Evolutionary conservation across 306 rosid species (phyloP).

Genomic region (Lagenaria siceraria): DNA sequence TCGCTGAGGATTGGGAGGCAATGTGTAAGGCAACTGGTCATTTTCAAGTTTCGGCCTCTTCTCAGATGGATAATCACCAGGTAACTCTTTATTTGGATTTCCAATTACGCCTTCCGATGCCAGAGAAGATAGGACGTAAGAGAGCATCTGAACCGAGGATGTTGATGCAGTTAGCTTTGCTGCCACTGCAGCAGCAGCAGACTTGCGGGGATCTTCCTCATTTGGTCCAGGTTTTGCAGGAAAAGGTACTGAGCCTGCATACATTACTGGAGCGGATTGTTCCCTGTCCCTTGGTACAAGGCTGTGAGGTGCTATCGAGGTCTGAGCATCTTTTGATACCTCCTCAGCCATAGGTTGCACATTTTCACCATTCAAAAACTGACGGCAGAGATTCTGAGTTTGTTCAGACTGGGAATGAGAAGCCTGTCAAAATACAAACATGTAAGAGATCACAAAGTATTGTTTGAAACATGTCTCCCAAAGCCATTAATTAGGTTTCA

Average conservation of each 20-base stretch:
- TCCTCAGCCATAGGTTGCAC: slow-evolving; percentile 36
- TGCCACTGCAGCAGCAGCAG: slow-evolving; percentile 99
- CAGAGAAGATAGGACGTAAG: slow-evolving; percentile 82
- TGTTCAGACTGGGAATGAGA: slow-evolving; percentile 74
- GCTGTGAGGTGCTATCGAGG: slow-evolving; percentile 43
- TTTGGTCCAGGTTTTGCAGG: slow-evolving; percentile 39
- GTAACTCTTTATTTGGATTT: slow-evolving; percentile 39
- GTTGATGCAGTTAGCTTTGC: slow-evolving; percentile 93
- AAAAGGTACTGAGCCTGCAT: slow-evolving; percentile 34
- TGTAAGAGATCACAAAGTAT: background rate
- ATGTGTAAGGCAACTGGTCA: slow-evolving; percentile 43
- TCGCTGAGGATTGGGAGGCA: slow-evolving; percentile 47
- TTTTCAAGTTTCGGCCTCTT: slow-evolving; percentile 67
- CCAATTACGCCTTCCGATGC: slow-evolving; percentile 94
- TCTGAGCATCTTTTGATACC: slow-evolving; percentile 50
- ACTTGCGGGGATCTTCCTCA: slow-evolving; percentile 76
- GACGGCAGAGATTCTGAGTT: slow-evolving; percentile 37
- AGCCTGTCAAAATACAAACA: slow-evolving; percentile 35
- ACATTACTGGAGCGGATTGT: slow-evolving; percentile 75
- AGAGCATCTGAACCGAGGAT: slow-evolving; percentile 87
- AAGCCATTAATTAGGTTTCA: background rate
- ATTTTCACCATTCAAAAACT: slow-evolving; percentile 32
- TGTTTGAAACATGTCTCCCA: background rate
- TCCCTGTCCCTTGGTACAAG: slow-evolving; percentile 48
- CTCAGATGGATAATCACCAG: slow-evolving; percentile 54